phyloP scores from a whole-genome alignment of 495 filamentous ascomycete species.

The Usnea hakonensis region DNA sequence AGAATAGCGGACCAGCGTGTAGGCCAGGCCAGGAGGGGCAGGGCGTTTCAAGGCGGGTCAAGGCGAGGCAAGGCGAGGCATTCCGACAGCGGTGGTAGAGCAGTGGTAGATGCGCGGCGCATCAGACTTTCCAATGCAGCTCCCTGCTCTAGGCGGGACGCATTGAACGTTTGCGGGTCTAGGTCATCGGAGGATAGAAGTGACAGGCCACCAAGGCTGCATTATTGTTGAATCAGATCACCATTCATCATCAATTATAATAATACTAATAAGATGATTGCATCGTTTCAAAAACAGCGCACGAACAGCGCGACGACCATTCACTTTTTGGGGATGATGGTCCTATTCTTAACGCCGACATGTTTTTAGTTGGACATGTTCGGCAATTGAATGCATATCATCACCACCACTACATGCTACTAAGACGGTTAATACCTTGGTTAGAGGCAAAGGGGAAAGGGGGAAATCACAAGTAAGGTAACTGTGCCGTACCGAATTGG shows the following conservation, averaged over 20 bases:
- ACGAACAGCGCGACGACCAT: not conserved
- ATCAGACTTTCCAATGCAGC: not conserved
- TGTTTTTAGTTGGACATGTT: too few species aligned
- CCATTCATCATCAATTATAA: too few species aligned
- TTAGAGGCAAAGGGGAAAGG: too few species aligned
- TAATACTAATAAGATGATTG: too few species aligned
- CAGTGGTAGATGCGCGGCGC: not conserved
- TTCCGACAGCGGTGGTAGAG: too few species aligned
- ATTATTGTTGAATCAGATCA: slow-evolving; percentile 1
- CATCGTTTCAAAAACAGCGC: not conserved
- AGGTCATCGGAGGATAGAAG: slow-evolving; percentile 1
- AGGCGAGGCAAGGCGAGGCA: not conserved
- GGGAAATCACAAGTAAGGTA: too few species aligned
- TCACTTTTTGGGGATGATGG: not conserved
- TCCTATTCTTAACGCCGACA: too few species aligned
- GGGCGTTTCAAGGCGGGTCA: not conserved
- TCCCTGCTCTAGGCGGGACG: not conserved
- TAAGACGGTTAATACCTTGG: not conserved
- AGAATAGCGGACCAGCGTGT: not conserved
- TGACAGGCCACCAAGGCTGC: slow-evolving; percentile 5
- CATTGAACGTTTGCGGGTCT: not conserved
- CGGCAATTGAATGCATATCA: not conserved
- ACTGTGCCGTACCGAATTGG: too few species aligned
- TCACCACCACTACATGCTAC: not conserved
- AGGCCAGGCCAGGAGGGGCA: too few species aligned